phyloP scores from a whole-genome alignment of 768 basidiomycete species.

The Naganishia onofrii region DNA sequence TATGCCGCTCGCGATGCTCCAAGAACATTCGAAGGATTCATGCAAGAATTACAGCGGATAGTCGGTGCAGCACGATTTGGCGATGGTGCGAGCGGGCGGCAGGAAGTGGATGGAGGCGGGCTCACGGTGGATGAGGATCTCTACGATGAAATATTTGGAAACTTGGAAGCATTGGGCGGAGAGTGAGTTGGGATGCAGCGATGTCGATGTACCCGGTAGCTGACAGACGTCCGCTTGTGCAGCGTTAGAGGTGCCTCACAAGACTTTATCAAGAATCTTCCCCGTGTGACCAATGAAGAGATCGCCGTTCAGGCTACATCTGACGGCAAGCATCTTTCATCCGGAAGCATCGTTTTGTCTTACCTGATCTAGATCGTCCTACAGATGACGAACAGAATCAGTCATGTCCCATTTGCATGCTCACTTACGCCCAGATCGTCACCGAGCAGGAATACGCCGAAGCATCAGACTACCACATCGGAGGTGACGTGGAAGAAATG shows the following conservation, averaged over 20 bases:
- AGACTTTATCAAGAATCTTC: constrained; percentile 24
- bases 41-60: constrained; percentile 23
- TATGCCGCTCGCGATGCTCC: constrained; percentile 27
- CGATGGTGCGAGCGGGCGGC: neutral
- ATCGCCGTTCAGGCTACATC: neutral
- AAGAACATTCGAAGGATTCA: constrained; percentile 25
- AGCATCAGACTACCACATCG: constrained; percentile 29
- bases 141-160: constrained; percentile 25
- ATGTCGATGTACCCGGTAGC: neutral
- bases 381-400: constrained; percentile 21
- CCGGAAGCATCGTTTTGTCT: no score
- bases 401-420: constrained; percentile 30
- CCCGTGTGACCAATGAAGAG: constrained; percentile 18
- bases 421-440: constrained; percentile 26
- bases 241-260: constrained; percentile 23
- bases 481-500: constrained; percentile 26
- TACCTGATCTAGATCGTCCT: neutral
- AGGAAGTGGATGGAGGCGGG: constrained; percentile 7
- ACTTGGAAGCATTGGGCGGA: constrained; percentile 12
- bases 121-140: constrained; percentile 29
- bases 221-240: neutral
- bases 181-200: constrained; percentile 3
- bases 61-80: constrained; percentile 17
- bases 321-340: constrained; percentile 1
- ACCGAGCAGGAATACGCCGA: constrained; percentile 33